Evolutionary conservation across 305 asterid genomes (phyloP).

Genomic region (Lippia alba): DNA sequence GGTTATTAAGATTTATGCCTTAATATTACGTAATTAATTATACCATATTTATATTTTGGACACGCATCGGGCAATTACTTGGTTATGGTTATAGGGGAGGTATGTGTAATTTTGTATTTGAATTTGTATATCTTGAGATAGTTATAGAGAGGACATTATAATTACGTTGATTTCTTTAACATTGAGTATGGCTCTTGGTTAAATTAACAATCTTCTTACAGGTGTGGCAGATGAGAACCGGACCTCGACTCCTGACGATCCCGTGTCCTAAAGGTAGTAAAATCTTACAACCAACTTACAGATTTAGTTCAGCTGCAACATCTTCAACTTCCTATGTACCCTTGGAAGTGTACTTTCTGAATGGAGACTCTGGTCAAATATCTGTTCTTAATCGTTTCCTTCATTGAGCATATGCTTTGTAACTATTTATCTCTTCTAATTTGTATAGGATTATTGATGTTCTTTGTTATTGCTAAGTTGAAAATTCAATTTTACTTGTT

Average conservation of each 20-base stretch:
- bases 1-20: too few relatives aligned
- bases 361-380: slow-evolving; percentile 94
- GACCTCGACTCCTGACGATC: slow-evolving; percentile 82
- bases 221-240: slow-evolving; percentile 99
- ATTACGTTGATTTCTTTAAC: not conserved
- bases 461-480: not conserved
- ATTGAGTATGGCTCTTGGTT: slow-evolving; percentile 8
- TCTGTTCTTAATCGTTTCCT: slow-evolving; percentile 70
- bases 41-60: too few relatives aligned
- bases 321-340: slow-evolving; percentile 64
- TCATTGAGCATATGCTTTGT: slow-evolving; percentile 39
- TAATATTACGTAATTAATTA: too few relatives aligned
- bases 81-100: too few relatives aligned
- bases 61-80: too few relatives aligned
- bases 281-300: slow-evolving; percentile 84
- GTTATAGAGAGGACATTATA: too few relatives aligned
- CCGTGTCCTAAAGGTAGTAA: slow-evolving; percentile 92
- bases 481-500: slow-evolving; percentile 13
- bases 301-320: slow-evolving; percentile 62
- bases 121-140: not conserved
- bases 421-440: slow-evolving; percentile 27
- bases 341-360: slow-evolving; percentile 82
- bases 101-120: too few relatives aligned
- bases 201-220: slow-evolving; percentile 33
- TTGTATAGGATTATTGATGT: slow-evolving; percentile 31